Percentiles rank a stretch among this genome's conserved stretches.
phyloP scores from a whole-genome alignment of 768 basidiomycete genomes.

The button mushroom (Agaricus bisporus) region DNA sequence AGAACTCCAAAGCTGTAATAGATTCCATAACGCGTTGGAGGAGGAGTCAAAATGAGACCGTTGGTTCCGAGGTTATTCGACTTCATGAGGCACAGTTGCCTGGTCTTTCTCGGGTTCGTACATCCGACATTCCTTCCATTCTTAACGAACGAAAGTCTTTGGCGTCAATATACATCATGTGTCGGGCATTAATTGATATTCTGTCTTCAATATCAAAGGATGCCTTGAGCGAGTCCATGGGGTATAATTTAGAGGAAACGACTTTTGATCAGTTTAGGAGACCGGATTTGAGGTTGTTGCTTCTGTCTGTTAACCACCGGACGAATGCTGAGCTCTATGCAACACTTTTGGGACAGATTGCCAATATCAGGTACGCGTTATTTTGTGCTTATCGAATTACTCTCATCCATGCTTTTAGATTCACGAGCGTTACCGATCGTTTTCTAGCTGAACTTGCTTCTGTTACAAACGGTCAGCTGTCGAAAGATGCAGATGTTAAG shows the following conservation, averaged over 20 bases:
- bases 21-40: conserved; percentile 88
- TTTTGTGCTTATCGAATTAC: not conserved
- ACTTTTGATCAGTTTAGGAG: conserved; percentile 81
- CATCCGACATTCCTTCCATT: conserved; percentile 43
- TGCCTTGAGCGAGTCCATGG: conserved; percentile 70
- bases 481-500: conserved; percentile 75
- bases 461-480: conserved; percentile 65
- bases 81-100: conserved; percentile 40
- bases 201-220: conserved; percentile 70
- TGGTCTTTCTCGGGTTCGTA: conserved; percentile 28
- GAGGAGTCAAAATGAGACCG: conserved; percentile 63
- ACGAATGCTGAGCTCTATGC: conserved; percentile 82
- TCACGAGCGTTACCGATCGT: conserved; percentile 88
- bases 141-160: conserved; percentile 71
- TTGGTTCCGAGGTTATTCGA: conserved; percentile 42
- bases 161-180: conserved; percentile 86
- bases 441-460: conserved; percentile 78
- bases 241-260: conserved; percentile 78
- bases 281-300: conserved; percentile 60
- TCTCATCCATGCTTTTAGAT: conserved; percentile 36
- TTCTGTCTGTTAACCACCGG: conserved; percentile 69
- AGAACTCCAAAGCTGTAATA: conserved; percentile 76
- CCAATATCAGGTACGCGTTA: conserved; percentile 62
- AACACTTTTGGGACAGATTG: conserved; percentile 76
- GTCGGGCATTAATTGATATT: conserved; percentile 75